These are phyloP conservation scores for Heliamphora pulchella DNA, from an alignment of 179 eudicot genomes.

Conservation along the genomic window DNA sequence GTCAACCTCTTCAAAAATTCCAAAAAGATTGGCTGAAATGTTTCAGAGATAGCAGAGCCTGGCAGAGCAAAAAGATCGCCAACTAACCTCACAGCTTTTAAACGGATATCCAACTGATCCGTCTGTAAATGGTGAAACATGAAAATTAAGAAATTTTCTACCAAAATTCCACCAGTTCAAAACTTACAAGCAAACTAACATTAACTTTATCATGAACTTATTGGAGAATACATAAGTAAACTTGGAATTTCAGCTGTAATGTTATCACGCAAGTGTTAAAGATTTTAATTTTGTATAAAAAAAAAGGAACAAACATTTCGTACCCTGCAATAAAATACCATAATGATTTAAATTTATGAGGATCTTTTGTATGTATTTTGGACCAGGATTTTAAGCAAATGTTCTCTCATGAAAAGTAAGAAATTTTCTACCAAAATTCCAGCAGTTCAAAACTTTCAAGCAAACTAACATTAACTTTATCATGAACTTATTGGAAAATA, in stretches of 20 bases:
- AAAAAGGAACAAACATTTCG: not conserved
- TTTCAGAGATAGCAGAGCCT: slow-evolving; percentile 53
- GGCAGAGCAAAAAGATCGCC: slow-evolving; percentile 92
- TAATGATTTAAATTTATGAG: not conserved
- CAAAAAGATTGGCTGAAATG: slow-evolving; percentile 66
- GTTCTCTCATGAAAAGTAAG: not conserved
- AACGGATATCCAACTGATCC: slow-evolving; percentile 72
- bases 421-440: not conserved
- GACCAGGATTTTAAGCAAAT: not conserved
- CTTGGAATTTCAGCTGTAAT: not conserved
- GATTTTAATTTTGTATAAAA: not conserved
- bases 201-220: not conserved
- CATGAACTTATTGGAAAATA: not conserved
- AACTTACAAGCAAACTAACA: not conserved
- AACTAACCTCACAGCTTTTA: slow-evolving; percentile 72
- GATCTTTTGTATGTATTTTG: slow-evolving; percentile 4
- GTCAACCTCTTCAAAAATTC: slow-evolving; percentile 90
- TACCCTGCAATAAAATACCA: not conserved
- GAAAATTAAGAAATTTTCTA: not conserved
- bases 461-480: not conserved
- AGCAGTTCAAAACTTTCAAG: not conserved
- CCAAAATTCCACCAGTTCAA: not conserved
- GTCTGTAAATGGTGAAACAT: slow-evolving; percentile 40
- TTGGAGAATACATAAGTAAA: not conserved
- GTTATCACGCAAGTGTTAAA: not conserved